Evolutionary conservation across 164 flowering plant genomes (phyloP), one percentile per base, ranked within the genome.

Genomic region (Stephania japonica): DNA sequence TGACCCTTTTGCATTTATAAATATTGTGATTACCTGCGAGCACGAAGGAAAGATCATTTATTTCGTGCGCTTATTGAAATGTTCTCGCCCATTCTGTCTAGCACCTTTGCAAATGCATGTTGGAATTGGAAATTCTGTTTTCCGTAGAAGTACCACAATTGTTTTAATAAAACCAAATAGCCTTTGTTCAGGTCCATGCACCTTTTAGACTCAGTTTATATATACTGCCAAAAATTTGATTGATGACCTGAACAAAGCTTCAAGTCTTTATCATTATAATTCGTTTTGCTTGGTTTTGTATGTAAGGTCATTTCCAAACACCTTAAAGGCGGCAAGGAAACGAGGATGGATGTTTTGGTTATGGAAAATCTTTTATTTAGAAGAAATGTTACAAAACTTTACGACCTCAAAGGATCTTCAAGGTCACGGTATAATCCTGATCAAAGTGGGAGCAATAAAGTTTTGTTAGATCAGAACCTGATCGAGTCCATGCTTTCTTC

Each of bases 401-500:
- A 96, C 85, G 99, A 96, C 80, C 93, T 96, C 32, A 96, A 96
- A 83, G 99, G 99, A 73, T 91, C 98, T 72, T 77, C 93, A 9
- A 83, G 99, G 67, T 91, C 99, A 24, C 89, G 98, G 9, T 93
- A 93, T 79, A 92, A 92, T 82, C 87, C 97, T 32, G 97, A 96
- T 79, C 84, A 88, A 67, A 88, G 87, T 83, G 99, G 99, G 65
- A 90, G 81, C 76, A 92, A 96, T 78, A 93, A 96, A 78, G 99
- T 96, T 77, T 84, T 96, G 64, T 77, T 96, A 70, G 99, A 96
- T 80, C 97, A 96, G 80, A 96, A 96, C 79, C 81, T 96, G 79
- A 92, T 96, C 71, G 99, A 96, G 85, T 86, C 97, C 73, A 96
- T 96, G 99, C 98, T 95, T 62, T 93, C 99, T 70, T 90, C 95